Conservation (phyloP, 139 green algal genomes). For the Picochlorum costavermella region DNA sequence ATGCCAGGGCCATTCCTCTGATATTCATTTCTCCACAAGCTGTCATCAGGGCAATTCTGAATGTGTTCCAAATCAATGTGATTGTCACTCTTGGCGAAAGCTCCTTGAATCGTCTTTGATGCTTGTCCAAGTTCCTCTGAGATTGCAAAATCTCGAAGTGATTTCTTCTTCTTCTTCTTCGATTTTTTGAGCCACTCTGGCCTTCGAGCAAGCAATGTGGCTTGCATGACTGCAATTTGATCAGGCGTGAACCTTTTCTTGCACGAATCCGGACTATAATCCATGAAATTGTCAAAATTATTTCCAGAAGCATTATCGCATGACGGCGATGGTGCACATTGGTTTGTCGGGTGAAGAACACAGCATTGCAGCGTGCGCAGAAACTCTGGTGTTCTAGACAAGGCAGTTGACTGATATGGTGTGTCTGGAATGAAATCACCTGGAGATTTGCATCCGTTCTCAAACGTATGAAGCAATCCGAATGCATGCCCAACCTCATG, state of each 20-base stretch:
- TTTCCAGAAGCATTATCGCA: background rate
- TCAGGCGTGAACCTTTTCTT: background rate
- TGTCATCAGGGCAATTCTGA: background rate
- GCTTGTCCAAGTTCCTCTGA: background rate
- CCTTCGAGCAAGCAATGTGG: background rate
- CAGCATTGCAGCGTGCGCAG: background rate
- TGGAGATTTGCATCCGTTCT: constrained; percentile 4
- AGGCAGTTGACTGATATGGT: background rate
- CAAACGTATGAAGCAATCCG: background rate
- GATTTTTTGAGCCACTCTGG: background rate
- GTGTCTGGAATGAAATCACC: constrained; percentile 2
- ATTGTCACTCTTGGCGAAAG: background rate
- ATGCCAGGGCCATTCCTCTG: background rate
- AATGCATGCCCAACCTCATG: background rate
- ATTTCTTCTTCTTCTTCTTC: background rate
- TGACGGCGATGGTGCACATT: background rate
- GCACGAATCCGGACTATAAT: background rate
- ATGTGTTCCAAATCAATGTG: background rate
- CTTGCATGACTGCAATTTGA: constrained; percentile 2
- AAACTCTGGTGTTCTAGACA: background rate
- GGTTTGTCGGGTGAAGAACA: background rate
- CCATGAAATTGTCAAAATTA: constrained; percentile 7
- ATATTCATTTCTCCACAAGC: background rate
- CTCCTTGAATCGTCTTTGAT: background rate
- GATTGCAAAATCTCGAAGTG: background rate